Base-by-base conservation (phyloP, 139 green algal genomes). In the Tetraselmis chui region DNA sequence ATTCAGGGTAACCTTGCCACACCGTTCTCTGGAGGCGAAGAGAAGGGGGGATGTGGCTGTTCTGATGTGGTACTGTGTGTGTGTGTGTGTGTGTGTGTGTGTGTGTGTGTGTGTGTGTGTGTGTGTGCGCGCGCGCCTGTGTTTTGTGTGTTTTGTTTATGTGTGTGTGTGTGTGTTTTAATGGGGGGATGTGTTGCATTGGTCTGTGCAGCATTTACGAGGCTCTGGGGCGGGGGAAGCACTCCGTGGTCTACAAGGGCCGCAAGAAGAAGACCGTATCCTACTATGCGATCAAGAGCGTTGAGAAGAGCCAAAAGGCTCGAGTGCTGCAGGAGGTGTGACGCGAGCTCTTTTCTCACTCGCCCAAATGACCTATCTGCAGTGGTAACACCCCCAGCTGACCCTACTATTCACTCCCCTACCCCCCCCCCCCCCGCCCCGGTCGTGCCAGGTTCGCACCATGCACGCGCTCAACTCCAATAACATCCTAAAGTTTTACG, bases 281-380 rank as follows among this genome's bases (percentile, higher is more conserved):
- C 28, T 98, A 98, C 86, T 97, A 94, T 89, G 96, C 95, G 1
- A 92, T 99, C 85, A 98, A 98, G 84, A 94, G 89, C 31, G 93
- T 97, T 58, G 91, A 97, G 31, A 97, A 98, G 85, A 89, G 83
- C 11, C 90, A 96, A 82, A 97, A 95, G 85, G 45, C 84, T 18
- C 80, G 93, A 1, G 93, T 99, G 31, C 83, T 98, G 86, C 93
- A 97, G 76, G 95, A 98, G 91, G 96, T 98, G 31, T 0, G 79
- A 27, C 32, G 31, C 29, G 31, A 22, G 5, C 80, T n/a, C n/a
- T n/a, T 76, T 76, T 25, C 59, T n/a, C n/a, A n/a, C n/a, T n/a
- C n/a, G n/a, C n/a, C n/a, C n/a, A n/a, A n/a, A n/a, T n/a, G n/a
- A n/a, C n/a, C n/a, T n/a, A n/a, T n/a, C n/a, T n/a, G n/a, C n/a